Evolutionary conservation across 495 filamentous ascomycete genomes (phyloP).

Genomic region (Choiromyces venosus): DNA sequence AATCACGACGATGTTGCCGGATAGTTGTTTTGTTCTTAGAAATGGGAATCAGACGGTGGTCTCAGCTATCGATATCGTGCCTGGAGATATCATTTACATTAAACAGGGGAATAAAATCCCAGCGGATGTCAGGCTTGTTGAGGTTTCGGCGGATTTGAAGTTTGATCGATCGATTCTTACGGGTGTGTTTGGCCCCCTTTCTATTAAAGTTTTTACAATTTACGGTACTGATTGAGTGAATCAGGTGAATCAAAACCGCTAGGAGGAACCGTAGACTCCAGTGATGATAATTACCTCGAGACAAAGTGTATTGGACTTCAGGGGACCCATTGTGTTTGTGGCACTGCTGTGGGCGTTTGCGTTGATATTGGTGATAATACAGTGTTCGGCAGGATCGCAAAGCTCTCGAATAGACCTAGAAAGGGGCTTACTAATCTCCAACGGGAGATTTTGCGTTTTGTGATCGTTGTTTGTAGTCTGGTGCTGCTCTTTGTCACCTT

Average conservation of each 20-base stretch:
- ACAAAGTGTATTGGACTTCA: constrained; percentile 67
- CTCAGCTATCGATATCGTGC: constrained; percentile 57
- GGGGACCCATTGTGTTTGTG: constrained; percentile 63
- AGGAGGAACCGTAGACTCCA: constrained; percentile 54
- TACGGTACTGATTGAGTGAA: not conserved
- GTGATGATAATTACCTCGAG: constrained; percentile 67
- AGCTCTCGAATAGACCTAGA: constrained; percentile 58
- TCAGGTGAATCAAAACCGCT: constrained; percentile 60
- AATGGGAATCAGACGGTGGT: constrained; percentile 51
- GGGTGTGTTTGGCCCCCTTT: constrained; percentile 48
- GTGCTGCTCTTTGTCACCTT: constrained; percentile 53
- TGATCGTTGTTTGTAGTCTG: constrained; percentile 52
- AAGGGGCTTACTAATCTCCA: constrained; percentile 60
- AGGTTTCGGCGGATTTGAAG: constrained; percentile 59
- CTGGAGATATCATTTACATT: constrained; percentile 60
- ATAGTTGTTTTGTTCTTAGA: constrained; percentile 57
- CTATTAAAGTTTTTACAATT: constrained; percentile 4
- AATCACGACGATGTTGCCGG: constrained; percentile 63
- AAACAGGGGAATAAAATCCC: constrained; percentile 63
- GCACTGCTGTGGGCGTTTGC: constrained; percentile 59
- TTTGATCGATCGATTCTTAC: constrained; percentile 69
- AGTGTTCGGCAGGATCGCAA: constrained; percentile 65
- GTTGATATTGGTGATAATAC: constrained; percentile 57
- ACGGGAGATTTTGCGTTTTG: constrained; percentile 62
- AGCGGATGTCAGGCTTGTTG: constrained; percentile 62